Evolutionary conservation across 257 asterid genomes (phyloP).

Genomic region (Solanum appendiculatum): DNA sequence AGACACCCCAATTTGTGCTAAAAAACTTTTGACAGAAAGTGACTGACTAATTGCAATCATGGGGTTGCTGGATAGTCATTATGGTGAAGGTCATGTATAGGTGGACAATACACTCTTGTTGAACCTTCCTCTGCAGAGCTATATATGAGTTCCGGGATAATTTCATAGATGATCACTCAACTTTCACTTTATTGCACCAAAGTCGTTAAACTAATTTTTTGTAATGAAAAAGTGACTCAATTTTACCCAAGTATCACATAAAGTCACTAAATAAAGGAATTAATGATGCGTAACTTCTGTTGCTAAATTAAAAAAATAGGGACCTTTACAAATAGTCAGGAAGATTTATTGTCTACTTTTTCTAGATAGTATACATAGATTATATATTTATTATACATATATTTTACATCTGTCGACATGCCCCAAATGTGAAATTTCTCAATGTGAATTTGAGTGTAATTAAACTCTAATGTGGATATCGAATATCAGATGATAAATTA

Average conservation of each 20-base stretch:
- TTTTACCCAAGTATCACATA: neutral
- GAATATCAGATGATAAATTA: neutral
- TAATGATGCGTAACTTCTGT: neutral
- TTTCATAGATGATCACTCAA: neutral
- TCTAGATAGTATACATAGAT: neutral
- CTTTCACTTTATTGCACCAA: neutral
- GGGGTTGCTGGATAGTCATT: neutral
- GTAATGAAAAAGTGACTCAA: neutral
- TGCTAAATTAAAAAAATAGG: neutral
- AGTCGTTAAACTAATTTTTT: too few relatives aligned
- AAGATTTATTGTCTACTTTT: too few relatives aligned
- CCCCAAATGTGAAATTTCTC: too few relatives aligned
- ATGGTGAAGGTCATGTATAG: too few relatives aligned
- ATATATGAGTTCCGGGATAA: neutral
- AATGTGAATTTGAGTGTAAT: too few relatives aligned
- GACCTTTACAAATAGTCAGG: neutral
- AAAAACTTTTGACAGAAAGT: neutral
- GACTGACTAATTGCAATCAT: neutral
- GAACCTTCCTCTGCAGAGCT: neutral
- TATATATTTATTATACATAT: too few relatives aligned
- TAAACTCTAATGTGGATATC: accelerated
- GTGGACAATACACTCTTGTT: too few relatives aligned
- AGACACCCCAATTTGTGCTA: neutral
- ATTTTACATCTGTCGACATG: neutral
- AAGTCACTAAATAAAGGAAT: neutral